Percentiles rank a stretch among this genome's conserved stretches.
Evolutionary conservation across 139 green algal species (phyloP).

Genomic region (Coccomyxa sp.): DNA sequence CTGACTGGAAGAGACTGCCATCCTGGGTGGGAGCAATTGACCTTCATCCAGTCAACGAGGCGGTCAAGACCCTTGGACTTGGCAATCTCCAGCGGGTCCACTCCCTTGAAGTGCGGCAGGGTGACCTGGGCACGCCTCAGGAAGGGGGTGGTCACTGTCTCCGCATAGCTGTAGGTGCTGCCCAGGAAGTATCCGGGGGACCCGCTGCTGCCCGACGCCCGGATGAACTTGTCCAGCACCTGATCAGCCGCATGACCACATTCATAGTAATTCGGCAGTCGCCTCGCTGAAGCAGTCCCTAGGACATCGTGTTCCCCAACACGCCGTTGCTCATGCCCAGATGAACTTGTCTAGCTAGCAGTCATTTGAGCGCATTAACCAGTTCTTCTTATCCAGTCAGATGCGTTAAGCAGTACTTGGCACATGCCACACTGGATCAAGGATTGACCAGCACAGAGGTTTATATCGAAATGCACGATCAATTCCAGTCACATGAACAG

Average conservation of each 20-base stretch:
- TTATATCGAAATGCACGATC: too few species aligned
- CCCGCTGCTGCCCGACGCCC: neutral
- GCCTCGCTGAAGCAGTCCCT: too few species aligned
- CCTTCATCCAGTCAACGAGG: neutral
- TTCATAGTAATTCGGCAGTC: neutral
- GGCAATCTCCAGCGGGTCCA: neutral
- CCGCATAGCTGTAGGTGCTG: constrained; percentile 1
- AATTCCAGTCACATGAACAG: too few species aligned
- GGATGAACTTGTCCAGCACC: neutral
- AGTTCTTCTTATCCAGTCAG: too few species aligned
- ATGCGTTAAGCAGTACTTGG: too few species aligned
- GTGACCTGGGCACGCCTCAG: constrained; percentile 4
- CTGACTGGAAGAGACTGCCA: too few species aligned
- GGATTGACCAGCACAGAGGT: too few species aligned
- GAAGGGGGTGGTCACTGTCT: constrained; percentile 7
- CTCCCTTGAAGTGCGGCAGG: neutral
- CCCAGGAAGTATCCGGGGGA: neutral
- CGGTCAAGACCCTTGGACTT: neutral
- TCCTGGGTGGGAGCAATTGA: neutral
- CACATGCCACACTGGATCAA: too few species aligned
- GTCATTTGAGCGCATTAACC: too few species aligned
- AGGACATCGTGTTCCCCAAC: neutral
- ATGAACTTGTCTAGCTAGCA: too few species aligned
- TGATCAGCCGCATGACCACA: neutral
- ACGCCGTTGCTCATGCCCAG: too few species aligned